Conservation (phyloP, 2,329 filamentous ascomycete genomes). For the Pseudogymnoascus sp. region DNA sequence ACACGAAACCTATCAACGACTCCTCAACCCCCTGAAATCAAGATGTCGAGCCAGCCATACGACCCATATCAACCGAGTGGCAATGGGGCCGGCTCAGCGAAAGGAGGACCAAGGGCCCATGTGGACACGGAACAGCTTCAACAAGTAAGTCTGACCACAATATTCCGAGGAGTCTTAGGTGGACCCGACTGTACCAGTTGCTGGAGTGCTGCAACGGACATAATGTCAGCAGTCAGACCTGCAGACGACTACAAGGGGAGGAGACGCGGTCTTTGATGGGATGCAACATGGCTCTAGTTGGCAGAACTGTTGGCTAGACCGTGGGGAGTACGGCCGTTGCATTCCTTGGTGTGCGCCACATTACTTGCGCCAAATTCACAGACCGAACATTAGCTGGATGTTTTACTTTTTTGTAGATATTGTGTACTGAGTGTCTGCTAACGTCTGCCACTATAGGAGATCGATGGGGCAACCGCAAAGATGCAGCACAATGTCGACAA, state of each 20-base stretch:
- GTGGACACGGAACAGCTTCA: constrained; percentile 34
- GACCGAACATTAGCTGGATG: not conserved
- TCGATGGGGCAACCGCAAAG: constrained; percentile 87
- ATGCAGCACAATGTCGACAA: constrained; percentile 99
- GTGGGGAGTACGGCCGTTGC: no score
- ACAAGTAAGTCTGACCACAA: not conserved
- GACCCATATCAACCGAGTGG: constrained; percentile 82
- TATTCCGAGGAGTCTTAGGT: not conserved
- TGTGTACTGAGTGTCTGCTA: not conserved
- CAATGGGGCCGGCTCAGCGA: constrained; percentile 39
- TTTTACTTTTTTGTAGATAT: not conserved
- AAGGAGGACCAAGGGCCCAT: constrained; percentile 40
- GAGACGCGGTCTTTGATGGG: not conserved
- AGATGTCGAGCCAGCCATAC: constrained; percentile 48
- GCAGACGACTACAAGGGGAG: not conserved
- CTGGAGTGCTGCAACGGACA: not conserved
- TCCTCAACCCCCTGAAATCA: not conserved
- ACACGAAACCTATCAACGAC: not conserved
- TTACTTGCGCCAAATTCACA: not conserved
- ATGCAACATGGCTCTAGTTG: not conserved
- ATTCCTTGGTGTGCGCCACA: not conserved
- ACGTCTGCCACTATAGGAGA: constrained; percentile 63
- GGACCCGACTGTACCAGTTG: not conserved
- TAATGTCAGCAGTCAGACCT: not conserved
- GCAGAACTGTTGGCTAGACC: not conserved